Evolutionary conservation across 2,329 filamentous ascomycete genomes (phyloP), one percentile per base, ranked within the genome.

Genomic region (Neonectria hederae): DNA sequence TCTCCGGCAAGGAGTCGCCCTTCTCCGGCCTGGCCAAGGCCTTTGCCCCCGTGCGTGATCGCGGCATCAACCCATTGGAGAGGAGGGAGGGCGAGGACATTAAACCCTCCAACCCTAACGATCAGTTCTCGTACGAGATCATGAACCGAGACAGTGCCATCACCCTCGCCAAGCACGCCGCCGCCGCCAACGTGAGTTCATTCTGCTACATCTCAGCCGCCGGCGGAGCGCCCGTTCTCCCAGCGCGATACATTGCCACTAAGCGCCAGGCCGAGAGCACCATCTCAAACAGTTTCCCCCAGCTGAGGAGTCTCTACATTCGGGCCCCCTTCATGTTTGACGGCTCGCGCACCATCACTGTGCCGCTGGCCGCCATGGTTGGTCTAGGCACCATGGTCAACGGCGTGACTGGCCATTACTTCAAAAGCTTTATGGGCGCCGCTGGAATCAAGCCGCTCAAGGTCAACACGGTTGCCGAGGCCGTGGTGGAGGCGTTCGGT

Each of bases 71-170:
- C 77, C 93, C 92, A 2, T 83, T 97, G 19, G 86, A 90, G 65
- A 84, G 86, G 57, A 82, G 83, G 55, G 78, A 83, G 45, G 87
- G 85, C 53, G 86, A 87, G 66, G 84, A 87, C 65, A 84, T 94
- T 69, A 84, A 86, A 69, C 86, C 90, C 1, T 84, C 89, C 56
- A 89, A 92, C 77, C 86, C 83, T 49, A 89, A 89, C 71, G 89
- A 90, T 26, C 92, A 96, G 80, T 84, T 97, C 73, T 97, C 95
- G 19, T 99, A 99, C 82, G 96, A 98, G 82, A 85, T 94, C 65
- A 97, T 99, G 93, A 99, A 99, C 81, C 88, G 96, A 62, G 95
- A 98, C 81, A 88, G 84, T 81, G 95, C 95, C 52, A 88, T 98
- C 65, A 87, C 90, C 59, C 85, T 97, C 14, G 96, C 95, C 14